Conservation (phyloP, 1,284 basidiomycete species). For the Inonotus obliquus region DNA sequence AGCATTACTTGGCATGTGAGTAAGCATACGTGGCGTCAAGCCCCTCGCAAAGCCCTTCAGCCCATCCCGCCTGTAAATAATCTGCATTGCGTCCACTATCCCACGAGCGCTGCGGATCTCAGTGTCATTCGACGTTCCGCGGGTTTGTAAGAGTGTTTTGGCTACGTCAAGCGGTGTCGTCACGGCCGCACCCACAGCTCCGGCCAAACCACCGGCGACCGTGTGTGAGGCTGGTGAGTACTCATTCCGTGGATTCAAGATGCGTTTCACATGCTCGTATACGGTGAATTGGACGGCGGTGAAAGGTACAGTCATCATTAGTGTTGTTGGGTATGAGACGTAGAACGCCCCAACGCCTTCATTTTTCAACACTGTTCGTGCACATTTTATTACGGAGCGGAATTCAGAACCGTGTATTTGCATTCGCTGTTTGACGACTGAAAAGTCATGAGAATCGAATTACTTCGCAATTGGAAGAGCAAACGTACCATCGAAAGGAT, state of each 20-base stretch:
- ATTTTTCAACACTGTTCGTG: conserved; percentile 74
- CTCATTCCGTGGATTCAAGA: conserved; percentile 80
- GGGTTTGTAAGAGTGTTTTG: conserved; percentile 94
- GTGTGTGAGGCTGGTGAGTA: conserved; percentile 95
- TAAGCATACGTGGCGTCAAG: conserved; percentile 87
- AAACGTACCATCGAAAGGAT: conserved; percentile 92
- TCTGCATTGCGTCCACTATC: conserved; percentile 84
- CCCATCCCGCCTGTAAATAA: conserved; percentile 88
- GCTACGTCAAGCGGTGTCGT: conserved; percentile 99
- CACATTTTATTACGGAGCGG: conserved; percentile 80
- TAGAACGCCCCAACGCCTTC: conserved; percentile 96
- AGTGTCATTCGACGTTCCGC: conserved; percentile 77
- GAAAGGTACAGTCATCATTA: conserved; percentile 96
- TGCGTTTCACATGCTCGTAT: conserved; percentile 90
- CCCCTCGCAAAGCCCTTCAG: conserved; percentile 84
- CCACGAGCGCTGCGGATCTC: conserved; percentile 84
- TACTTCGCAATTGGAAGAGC: conserved; percentile 10
- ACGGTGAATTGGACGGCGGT: conserved; percentile 97
- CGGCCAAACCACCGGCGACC: conserved; percentile 86
- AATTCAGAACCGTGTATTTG: conserved; percentile 92
- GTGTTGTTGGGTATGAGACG: conserved; percentile 96
- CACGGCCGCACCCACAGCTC: conserved; percentile 91
- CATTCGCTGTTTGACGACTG: conserved; percentile 93
- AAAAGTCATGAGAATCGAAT: conserved; percentile 18
- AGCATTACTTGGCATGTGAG: conserved; percentile 96